A percentile compares a stretch with the other conserved stretches of the same genome.
Conservation (phyloP, 495 filamentous ascomycete genomes). For the Penicillium malachiteum region DNA sequence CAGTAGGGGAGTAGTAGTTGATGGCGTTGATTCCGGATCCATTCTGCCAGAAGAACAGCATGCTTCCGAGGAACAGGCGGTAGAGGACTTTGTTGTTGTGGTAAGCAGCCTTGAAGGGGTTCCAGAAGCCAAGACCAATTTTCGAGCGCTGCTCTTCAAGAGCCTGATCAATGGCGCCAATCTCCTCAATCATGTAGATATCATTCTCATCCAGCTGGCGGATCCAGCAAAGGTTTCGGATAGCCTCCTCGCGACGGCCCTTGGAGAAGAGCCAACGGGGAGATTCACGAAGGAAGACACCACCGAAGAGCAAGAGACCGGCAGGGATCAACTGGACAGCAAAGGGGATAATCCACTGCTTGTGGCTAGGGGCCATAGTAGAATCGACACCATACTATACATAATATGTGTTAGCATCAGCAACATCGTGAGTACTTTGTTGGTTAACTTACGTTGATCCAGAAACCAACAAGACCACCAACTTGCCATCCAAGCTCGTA, state of each 20-base stretch:
- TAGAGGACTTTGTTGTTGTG: constrained; percentile 56
- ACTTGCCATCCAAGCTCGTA: constrained; percentile 75
- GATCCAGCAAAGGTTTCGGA: constrained; percentile 62
- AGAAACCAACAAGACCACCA: constrained; percentile 71
- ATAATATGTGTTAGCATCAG: background rate
- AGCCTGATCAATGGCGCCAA: constrained; percentile 59
- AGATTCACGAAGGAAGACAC: constrained; percentile 51
- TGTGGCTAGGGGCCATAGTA: constrained; percentile 29
- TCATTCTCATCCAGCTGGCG: constrained; percentile 58
- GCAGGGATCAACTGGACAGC: constrained; percentile 56
- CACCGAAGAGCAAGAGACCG: constrained; percentile 45
- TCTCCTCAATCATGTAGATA: constrained; percentile 65
- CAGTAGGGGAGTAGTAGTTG: constrained; percentile 64
- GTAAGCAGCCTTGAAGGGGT: constrained; percentile 61
- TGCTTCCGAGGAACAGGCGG: constrained; percentile 66
- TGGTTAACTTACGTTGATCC: constrained; percentile 56
- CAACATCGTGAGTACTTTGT: background rate
- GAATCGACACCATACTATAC: constrained; percentile 38
- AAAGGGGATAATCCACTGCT: constrained; percentile 58
- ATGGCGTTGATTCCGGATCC: constrained; percentile 67
- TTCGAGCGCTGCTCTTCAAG: constrained; percentile 58
- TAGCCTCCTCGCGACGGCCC: constrained; percentile 51
- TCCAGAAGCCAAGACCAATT: constrained; percentile 67
- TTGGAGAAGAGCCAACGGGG: constrained; percentile 57
- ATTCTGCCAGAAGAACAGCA: constrained; percentile 70